Percentiles rank a stretch among this genome's conserved stretches.
Conservation (phyloP, 768 basidiomycete species). For the Russula dissimulans region DNA sequence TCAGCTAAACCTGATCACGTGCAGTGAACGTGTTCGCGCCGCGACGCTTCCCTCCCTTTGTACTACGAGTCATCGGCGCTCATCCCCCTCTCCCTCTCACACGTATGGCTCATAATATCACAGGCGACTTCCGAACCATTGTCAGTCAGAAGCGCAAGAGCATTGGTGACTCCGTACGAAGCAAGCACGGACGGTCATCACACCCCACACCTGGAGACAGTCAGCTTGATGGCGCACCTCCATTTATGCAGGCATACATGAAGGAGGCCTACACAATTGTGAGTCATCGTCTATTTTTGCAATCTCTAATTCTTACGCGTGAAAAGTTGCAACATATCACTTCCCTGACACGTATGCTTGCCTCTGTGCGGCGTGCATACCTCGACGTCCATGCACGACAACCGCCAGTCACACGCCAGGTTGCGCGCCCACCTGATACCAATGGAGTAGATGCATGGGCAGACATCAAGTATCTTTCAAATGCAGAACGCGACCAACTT, state of each 20-base stretch:
- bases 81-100: neutral
- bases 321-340: slow-evolving; percentile 63
- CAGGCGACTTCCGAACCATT: slow-evolving; percentile 4
- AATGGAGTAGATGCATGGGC: slow-evolving; percentile 43
- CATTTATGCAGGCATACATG: slow-evolving; percentile 56
- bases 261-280: slow-evolving; percentile 69
- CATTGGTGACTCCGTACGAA: neutral
- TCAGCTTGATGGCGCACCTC: slow-evolving; percentile 19
- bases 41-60: neutral
- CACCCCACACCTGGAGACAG: slow-evolving; percentile 10
- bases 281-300: slow-evolving; percentile 23
- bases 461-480: slow-evolving; percentile 62
- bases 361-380: slow-evolving; percentile 76
- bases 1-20: neutral
- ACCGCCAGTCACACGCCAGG: slow-evolving; percentile 43
- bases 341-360: slow-evolving; percentile 62
- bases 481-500: slow-evolving; percentile 92
- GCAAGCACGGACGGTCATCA: neutral
- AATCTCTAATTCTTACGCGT: neutral
- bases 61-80: neutral
- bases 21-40: neutral
- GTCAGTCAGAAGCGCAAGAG: slow-evolving; percentile 10
- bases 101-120: slow-evolving; percentile 10
- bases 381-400: slow-evolving; percentile 62
- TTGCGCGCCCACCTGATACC: slow-evolving; percentile 48